Percentiles rank a stretch among this genome's conserved stretches.
phyloP scores from a whole-genome alignment of 2,329 filamentous ascomycete species.

The Diaporthe citri region DNA sequence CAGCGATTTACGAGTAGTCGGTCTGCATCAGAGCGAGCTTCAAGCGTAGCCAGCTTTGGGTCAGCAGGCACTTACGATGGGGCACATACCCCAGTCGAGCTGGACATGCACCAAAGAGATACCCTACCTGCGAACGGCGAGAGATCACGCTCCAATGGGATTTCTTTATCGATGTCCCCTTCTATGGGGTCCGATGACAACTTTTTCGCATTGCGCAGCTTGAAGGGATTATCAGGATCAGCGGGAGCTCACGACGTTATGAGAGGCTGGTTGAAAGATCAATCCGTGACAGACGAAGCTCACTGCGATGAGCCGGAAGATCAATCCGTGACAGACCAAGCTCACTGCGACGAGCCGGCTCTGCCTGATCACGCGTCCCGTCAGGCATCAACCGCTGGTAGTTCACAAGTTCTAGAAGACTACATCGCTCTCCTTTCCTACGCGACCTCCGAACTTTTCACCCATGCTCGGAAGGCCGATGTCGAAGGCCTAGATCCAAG shows the following conservation, averaged over 20 bases:
- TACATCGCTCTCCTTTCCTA: not conserved
- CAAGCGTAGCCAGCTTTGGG: not conserved
- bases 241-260: not conserved
- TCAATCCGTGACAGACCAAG: not conserved
- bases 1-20: not conserved
- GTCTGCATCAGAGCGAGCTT: not conserved
- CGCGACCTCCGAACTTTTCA: not conserved
- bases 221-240: not conserved
- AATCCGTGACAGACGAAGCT: not conserved
- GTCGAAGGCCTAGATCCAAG: not conserved
- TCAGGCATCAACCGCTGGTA: not conserved
- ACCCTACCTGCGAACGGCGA: not conserved
- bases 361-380: not conserved
- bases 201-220: too few relatives aligned
- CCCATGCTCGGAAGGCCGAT: slow-evolving; percentile 6
- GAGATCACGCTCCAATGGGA: not conserved
- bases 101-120: not conserved
- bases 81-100: not conserved
- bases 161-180: too few relatives aligned
- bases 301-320: not conserved
- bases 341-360: too few relatives aligned
- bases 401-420: not conserved
- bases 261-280: not conserved
- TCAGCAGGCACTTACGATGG: not conserved
- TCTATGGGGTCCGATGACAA: not conserved